Evolutionary conservation across 345 rosid species (phyloP).

Genomic region (Schrenkiella parvula): DNA sequence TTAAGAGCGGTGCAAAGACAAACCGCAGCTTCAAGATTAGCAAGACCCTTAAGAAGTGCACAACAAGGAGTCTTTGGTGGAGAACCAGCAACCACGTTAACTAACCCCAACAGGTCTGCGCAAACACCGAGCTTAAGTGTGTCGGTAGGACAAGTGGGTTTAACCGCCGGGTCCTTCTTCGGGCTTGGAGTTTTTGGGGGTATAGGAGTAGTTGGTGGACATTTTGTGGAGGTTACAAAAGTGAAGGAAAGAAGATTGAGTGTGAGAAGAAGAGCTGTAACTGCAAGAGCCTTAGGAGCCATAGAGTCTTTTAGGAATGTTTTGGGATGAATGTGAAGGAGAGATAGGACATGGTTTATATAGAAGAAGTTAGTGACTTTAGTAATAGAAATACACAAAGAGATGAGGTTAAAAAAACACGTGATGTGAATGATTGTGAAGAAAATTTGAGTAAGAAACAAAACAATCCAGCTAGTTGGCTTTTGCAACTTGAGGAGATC

Average conservation of each 20-base stretch:
- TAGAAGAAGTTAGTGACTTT: constrained; percentile 1
- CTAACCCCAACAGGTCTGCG: constrained; percentile 44
- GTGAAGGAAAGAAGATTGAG: constrained; percentile 64
- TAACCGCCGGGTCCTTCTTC: constrained; percentile 21
- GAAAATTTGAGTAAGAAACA: constrained; percentile 26
- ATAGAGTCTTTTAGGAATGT: constrained; percentile 17
- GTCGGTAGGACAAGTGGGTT: constrained; percentile 54
- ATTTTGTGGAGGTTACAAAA: constrained; percentile 46
- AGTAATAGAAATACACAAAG: neutral
- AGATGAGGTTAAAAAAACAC: neutral
- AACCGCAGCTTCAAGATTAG: constrained; percentile 69
- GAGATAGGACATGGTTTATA: constrained; percentile 9
- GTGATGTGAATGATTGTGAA: constrained; percentile 23
- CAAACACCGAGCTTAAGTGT: constrained; percentile 65
- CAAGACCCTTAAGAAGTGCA: constrained; percentile 45
- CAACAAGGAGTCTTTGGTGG: constrained; percentile 67
- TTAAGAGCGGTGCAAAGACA: constrained; percentile 83
- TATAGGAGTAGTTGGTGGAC: constrained; percentile 41
- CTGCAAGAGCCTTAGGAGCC: constrained; percentile 42
- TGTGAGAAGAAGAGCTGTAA: constrained; percentile 46
- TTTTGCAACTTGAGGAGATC: constrained; percentile 33
- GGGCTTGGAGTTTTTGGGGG: constrained; percentile 17
- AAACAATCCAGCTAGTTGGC: constrained; percentile 20
- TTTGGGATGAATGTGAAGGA: constrained; percentile 9
- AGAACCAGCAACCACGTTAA: constrained; percentile 43